Base-by-base conservation (phyloP, 345 rosid genomes). In the Conringia planisiliqua region DNA sequence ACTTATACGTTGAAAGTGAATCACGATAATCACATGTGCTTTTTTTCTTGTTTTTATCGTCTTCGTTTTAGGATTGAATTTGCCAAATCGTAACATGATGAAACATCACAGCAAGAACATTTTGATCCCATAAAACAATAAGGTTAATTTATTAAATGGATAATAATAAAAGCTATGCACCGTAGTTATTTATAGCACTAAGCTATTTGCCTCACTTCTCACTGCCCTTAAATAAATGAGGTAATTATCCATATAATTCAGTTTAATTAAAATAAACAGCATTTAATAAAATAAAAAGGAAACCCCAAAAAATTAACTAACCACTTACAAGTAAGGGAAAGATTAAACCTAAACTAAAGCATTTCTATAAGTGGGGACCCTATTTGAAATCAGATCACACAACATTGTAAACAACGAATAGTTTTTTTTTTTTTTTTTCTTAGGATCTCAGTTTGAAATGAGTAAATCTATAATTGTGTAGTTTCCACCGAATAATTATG, bases 401-500 rank as follows among this genome's bases (percentile, higher is more conserved):
- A 68, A 61, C 69, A 75, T 58, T 66, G 59, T 74, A 46, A 24
- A 63, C 60, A 16, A 47, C 43, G 16, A 66, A 44, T 66, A 32
- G 35, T 14, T 12, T n/a, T 27, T 57, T 18, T 14, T 14, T 12
- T n/a, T 27, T 57, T 18, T 14, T 3, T 54, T 10, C 59, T 16
- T 11, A 30, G 68, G 30, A 68, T 75, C 43, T 75, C 7, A n/a
- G 69, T 51, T 63, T 44, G 58, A 56, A 56, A 70, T 63, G 54
- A 36, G 67, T 20, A 77, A 64, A 69, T 62, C 39, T 64, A 47
- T 71, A 56, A 64, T 64, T 64, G 54, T 77, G 51, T 71, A 18
- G 40, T 65, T 64, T 77, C 77, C 72, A 77, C 80, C 81, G 71
- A 78, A 78, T 78, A 78, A 78, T 78, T 47, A 78, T 65, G 73